These are phyloP conservation scores for Phytopythium oedochilum DNA, from an alignment of 352 stramenopile species.

Conservation along the genomic window DNA sequence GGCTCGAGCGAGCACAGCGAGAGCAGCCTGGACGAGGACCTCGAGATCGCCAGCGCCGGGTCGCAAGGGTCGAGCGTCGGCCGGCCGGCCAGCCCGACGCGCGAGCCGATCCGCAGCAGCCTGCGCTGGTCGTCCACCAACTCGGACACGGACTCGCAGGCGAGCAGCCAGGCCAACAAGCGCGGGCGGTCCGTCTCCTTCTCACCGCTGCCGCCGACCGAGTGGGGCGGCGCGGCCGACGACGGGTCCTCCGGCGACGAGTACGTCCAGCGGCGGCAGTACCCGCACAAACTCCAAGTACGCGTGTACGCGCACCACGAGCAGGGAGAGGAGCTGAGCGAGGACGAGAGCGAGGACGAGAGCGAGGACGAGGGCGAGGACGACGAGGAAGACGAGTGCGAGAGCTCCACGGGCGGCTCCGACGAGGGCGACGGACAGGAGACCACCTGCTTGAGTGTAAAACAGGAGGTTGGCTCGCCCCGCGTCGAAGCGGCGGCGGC, in stretches of 20 bases:
- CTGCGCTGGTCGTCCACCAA: constrained; percentile 10
- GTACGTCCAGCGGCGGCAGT: neutral
- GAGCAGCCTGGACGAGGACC: constrained; percentile 14
- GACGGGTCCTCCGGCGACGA: neutral
- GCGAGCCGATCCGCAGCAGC: constrained; percentile 4
- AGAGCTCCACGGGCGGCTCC: neutral
- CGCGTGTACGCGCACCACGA: constrained; percentile 3
- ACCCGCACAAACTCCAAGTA: constrained; percentile 1
- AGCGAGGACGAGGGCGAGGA: too few relatives aligned
- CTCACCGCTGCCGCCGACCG: constrained; percentile 13
- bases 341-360: too few relatives aligned
- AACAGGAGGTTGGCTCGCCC: neutral
- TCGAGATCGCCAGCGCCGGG: constrained; percentile 9
- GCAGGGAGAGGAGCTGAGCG: constrained; percentile 16
- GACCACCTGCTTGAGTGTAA: neutral
- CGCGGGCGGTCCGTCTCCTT: constrained; percentile 26
- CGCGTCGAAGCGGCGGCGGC: neutral
- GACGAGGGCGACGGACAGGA: neutral
- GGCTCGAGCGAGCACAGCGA: constrained; percentile 22
- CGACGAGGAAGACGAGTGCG: constrained; percentile 6
- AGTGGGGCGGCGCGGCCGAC: constrained; percentile 4
- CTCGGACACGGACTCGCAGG: constrained; percentile 25
- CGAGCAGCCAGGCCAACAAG: constrained; percentile 15
- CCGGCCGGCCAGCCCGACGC: constrained; percentile 7
- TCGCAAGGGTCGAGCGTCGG: constrained; percentile 10